Percentiles rank a stretch among this genome's conserved stretches.
Evolutionary conservation across 163 green algal species (phyloP).

Genomic region (Coccomyxa subellipsoidea): DNA sequence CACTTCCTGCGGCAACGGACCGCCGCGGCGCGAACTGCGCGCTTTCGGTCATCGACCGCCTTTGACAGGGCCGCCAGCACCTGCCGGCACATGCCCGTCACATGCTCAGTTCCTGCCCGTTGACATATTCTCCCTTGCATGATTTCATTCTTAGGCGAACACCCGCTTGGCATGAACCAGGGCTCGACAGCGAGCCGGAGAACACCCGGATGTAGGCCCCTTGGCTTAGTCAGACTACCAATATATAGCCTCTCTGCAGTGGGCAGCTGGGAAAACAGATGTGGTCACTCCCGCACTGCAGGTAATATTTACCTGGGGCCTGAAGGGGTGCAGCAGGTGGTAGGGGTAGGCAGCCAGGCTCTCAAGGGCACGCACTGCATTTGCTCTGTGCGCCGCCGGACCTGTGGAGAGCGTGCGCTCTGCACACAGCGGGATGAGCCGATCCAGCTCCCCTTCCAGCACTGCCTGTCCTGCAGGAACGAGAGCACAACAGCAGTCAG

Average conservation of each 20-base stretch:
- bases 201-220: background rate
- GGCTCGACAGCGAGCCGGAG: too few species aligned
- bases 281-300: too few species aligned
- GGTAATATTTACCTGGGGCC: background rate
- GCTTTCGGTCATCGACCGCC: conserved; percentile 31
- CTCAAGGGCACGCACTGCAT: conserved; percentile 26
- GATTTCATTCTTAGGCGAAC: too few species aligned
- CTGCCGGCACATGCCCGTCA: background rate
- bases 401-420: background rate
- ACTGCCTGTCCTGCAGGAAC: conserved; percentile 22
- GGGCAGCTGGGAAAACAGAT: too few species aligned
- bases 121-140: too few species aligned
- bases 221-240: too few species aligned
- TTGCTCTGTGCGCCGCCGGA: conserved; percentile 6
- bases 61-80: conserved; percentile 16
- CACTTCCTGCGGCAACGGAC: conserved; percentile 23
- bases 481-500: background rate
- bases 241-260: too few species aligned
- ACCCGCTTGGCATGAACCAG: too few species aligned
- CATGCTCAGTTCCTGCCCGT: background rate
- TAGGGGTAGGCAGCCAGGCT: background rate
- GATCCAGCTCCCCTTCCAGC: conserved; percentile 21
- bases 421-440: conserved; percentile 20
- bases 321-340: background rate
- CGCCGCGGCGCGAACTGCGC: conserved; percentile 26